Evolutionary conservation across 495 filamentous ascomycete species (phyloP).

Genomic region (Patellaria atrata): DNA sequence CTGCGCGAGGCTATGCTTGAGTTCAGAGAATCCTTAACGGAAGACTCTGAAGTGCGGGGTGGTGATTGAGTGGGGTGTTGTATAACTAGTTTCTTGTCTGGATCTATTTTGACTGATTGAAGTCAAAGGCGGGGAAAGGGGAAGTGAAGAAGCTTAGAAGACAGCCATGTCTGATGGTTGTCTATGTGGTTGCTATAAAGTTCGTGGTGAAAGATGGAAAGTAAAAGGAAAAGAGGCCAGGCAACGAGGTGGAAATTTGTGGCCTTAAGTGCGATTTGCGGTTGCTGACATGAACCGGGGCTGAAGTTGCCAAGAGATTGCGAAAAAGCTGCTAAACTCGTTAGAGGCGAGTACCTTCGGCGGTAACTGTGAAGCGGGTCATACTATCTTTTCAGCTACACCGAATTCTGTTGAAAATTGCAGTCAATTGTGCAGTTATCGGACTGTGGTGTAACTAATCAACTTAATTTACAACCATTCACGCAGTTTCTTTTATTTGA

Average conservation of each 20-base stretch:
- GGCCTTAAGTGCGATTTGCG: slow-evolving; percentile 8
- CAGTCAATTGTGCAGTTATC: too few species aligned
- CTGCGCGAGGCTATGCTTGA: slow-evolving; percentile 38
- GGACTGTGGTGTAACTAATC: too few species aligned
- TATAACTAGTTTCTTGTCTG: slow-evolving; percentile 22
- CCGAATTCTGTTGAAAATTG: too few species aligned
- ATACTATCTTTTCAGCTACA: too few species aligned
- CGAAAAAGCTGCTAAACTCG: too few species aligned
- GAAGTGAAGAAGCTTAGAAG: slow-evolving; percentile 33
- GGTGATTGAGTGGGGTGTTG: slow-evolving; percentile 27
- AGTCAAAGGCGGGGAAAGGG: slow-evolving; percentile 34
- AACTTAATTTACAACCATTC: too few species aligned
- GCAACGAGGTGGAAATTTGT: slow-evolving; percentile 11
- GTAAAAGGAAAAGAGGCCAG: slow-evolving; percentile 12
- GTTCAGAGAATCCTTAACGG: slow-evolving; percentile 42
- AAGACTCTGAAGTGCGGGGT: slow-evolving; percentile 23
- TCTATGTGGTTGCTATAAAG: slow-evolving; percentile 26
- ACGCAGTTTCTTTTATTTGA: too few species aligned
- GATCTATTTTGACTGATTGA: slow-evolving; percentile 34
- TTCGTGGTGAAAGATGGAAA: slow-evolving; percentile 19
- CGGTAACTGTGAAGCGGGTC: too few species aligned
- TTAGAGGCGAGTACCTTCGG: too few species aligned
- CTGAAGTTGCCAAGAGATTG: too few species aligned
- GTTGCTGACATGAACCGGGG: too few species aligned
- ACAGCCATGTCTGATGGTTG: slow-evolving; percentile 35